phyloP scores from a whole-genome alignment of 495 filamentous ascomycete genomes.

The Parathielavia appendiculata region DNA sequence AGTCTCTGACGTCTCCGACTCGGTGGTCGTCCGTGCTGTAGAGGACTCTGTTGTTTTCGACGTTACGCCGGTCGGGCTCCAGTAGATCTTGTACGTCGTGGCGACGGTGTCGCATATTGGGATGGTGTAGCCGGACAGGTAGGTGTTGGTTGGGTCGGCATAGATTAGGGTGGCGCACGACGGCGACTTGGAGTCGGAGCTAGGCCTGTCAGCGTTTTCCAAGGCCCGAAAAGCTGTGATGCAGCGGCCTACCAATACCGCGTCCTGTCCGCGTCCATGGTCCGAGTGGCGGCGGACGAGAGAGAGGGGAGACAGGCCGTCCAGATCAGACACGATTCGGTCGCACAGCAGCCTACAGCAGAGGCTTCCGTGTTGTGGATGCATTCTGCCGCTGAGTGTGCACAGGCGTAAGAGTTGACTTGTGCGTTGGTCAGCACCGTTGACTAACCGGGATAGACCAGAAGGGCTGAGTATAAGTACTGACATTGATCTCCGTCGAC shows the following conservation, averaged over 20 bases:
- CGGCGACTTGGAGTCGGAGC: constrained; percentile 1
- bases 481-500: not conserved
- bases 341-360: constrained; percentile 20
- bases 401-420: constrained; percentile 3
- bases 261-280: constrained; percentile 12
- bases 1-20: not conserved
- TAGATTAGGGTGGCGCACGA: constrained; percentile 6
- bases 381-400: constrained; percentile 1
- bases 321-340: not conserved
- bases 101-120: constrained; percentile 1
- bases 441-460: too few relatives aligned
- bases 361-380: constrained; percentile 6
- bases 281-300: not conserved
- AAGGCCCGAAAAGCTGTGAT: too few relatives aligned
- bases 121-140: constrained; percentile 13
- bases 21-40: not conserved
- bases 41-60: not conserved
- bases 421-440: not conserved
- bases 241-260: constrained; percentile 14
- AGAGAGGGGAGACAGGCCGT: constrained; percentile 6
- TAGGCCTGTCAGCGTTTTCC: not conserved
- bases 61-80: not conserved
- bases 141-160: not conserved
- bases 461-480: not conserved
- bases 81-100: constrained; percentile 2